A percentile compares a stretch with the other conserved stretches of the same genome.
These are phyloP conservation scores for Trichoderma sp. DNA, from an alignment of 2,329 filamentous ascomycete species.

Conservation along the genomic window DNA sequence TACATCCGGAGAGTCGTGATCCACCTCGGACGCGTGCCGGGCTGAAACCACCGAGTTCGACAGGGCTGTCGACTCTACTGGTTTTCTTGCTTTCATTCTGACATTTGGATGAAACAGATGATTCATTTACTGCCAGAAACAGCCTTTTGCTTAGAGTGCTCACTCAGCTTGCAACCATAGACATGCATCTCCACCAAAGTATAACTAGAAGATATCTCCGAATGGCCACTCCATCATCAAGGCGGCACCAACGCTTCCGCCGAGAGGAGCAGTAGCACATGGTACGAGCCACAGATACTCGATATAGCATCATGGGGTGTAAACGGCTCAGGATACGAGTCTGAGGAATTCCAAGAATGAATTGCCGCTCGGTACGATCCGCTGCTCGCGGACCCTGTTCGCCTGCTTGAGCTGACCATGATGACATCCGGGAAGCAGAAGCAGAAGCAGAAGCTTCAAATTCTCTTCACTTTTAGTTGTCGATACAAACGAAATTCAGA, in stretches of 20 bases:
- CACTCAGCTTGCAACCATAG: neutral
- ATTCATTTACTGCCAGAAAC: neutral
- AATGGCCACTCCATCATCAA: neutral
- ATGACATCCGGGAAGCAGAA: neutral
- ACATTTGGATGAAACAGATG: neutral
- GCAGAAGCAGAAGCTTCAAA: neutral
- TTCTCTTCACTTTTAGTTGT: neutral
- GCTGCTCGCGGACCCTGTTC: conserved; percentile 9
- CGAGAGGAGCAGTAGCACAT: conserved; percentile 5
- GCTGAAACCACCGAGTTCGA: neutral
- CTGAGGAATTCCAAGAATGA: neutral
- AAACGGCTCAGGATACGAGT: neutral
- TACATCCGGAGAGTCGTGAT: conserved; percentile 24
- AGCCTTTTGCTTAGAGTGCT: neutral
- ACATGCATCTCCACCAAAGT: neutral
- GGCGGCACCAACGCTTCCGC: neutral
- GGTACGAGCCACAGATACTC: neutral
- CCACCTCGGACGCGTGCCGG: conserved; percentile 7
- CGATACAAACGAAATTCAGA: neutral
- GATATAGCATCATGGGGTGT: conserved; percentile 7
- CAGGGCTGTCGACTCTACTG: neutral
- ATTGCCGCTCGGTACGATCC: conserved; percentile 20
- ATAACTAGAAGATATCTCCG: neutral
- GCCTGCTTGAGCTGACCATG: neutral
- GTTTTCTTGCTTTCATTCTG: neutral